phyloP scores from a whole-genome alignment of 129 eudicot species.

The Centaurea solstitialis region DNA sequence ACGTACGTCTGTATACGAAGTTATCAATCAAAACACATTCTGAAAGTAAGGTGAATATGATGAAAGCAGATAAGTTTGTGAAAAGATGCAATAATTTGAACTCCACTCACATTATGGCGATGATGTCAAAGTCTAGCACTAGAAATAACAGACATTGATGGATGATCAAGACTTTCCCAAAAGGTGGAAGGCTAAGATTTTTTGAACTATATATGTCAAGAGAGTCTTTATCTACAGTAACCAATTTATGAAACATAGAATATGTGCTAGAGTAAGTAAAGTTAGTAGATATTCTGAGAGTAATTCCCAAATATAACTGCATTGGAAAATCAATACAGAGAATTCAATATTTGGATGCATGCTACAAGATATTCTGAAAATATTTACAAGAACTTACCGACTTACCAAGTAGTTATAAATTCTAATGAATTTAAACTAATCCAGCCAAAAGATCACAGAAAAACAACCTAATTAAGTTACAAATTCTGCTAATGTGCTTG shows the following conservation, averaged over 20 bases:
- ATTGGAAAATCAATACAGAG: not conserved
- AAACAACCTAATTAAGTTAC: not conserved
- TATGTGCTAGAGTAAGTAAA: not conserved
- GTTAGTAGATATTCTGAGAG: not conserved
- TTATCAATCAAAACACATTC: not conserved
- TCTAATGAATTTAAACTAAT: not conserved
- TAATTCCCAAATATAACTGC: not conserved
- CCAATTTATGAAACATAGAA: not conserved
- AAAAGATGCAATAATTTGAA: not conserved
- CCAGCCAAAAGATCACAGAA: not conserved
- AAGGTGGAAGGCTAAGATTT: not conserved
- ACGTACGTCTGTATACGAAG: not conserved
- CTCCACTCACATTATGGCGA: constrained; percentile 2
- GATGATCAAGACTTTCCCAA: constrained; percentile 1
- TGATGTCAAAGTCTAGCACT: not conserved
- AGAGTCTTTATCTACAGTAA: not conserved
- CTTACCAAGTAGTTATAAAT: not conserved
- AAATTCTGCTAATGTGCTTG: not conserved
- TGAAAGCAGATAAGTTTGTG: not conserved
- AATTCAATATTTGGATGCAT: not conserved
- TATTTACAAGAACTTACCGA: not conserved
- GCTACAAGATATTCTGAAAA: not conserved
- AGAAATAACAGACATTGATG: not conserved
- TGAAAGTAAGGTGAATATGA: not conserved
- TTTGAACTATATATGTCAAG: not conserved